Evolutionary conservation across 2,329 filamentous ascomycete genomes (phyloP).

Genomic region (Sporothrix schenckii): DNA sequence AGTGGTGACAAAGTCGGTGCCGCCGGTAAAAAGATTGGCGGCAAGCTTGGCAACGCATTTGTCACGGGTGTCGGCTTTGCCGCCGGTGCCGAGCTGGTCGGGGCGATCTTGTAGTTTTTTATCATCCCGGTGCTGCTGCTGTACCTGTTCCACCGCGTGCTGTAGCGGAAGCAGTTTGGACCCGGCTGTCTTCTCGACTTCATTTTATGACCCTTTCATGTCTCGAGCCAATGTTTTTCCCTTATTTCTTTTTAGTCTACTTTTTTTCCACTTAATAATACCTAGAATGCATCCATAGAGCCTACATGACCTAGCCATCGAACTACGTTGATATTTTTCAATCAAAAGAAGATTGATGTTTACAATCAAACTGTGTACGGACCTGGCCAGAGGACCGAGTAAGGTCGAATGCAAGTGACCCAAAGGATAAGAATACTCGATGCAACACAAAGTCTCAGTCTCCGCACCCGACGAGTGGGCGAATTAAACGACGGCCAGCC

Average conservation of each 20-base stretch:
- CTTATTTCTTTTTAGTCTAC: not conserved
- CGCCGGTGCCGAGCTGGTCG: constrained; percentile 86
- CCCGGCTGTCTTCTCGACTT: not conserved
- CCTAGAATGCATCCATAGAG: constrained; percentile 18
- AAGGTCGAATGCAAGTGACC: not conserved
- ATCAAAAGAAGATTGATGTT: not conserved
- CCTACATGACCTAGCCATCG: not conserved
- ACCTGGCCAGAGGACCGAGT: not conserved
- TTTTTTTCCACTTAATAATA: not conserved
- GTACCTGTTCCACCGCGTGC: constrained; percentile 19
- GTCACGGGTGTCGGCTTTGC: constrained; percentile 94
- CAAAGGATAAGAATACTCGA: not conserved
- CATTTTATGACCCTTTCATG: not conserved
- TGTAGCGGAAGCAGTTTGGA: not conserved
- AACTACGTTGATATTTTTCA: not conserved
- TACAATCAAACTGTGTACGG: too few species aligned
- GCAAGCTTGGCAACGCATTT: constrained; percentile 82
- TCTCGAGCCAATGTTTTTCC: not conserved
- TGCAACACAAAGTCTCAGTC: not conserved
- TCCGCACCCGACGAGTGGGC: not conserved
- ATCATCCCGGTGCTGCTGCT: constrained; percentile 28
- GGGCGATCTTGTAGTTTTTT: constrained; percentile 74
- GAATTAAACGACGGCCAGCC: not conserved
- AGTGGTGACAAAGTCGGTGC: constrained; percentile 67
- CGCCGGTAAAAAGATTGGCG: constrained; percentile 91